These are phyloP conservation scores for Botrytis pseudocinerea DNA, from an alignment of 2,329 filamentous ascomycete genomes.

Conservation along the genomic window DNA sequence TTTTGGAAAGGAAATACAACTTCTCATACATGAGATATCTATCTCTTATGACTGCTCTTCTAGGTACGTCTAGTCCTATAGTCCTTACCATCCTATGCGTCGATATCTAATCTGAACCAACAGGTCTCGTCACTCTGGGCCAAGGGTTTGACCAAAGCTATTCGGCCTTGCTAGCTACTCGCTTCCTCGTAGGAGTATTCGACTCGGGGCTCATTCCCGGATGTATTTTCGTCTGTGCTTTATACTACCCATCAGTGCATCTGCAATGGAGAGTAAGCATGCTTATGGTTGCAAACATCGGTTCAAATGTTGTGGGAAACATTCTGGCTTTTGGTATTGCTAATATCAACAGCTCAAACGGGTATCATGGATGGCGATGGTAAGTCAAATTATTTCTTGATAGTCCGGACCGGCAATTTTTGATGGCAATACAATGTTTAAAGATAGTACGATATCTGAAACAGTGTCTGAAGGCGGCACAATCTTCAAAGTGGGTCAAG, in stretches of 20 bases:
- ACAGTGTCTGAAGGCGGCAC: background rate
- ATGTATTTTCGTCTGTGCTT: constrained; percentile 49
- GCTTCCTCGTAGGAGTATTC: constrained; percentile 48
- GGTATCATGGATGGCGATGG: constrained; percentile 64
- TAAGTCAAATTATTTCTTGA: constrained; percentile 23
- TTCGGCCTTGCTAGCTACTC: constrained; percentile 69
- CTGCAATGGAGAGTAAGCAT: constrained; percentile 50
- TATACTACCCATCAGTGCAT: constrained; percentile 52
- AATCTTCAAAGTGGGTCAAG: background rate
- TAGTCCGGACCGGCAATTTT: background rate
- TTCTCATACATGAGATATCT: constrained; percentile 34
- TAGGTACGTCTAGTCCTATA: background rate
- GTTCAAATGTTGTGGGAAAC: constrained; percentile 33
- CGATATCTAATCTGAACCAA: background rate
- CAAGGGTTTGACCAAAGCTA: constrained; percentile 56
- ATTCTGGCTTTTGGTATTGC: constrained; percentile 31
- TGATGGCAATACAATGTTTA: background rate
- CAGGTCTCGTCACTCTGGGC: constrained; percentile 35
- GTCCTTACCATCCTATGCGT: background rate
- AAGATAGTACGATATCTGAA: background rate
- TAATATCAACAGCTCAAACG: constrained; percentile 68
- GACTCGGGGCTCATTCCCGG: constrained; percentile 51
- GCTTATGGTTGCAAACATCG: constrained; percentile 47
- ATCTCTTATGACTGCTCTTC: constrained; percentile 24
- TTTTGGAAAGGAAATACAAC: constrained; percentile 30